A percentile compares a stretch with the other conserved stretches of the same genome.
These are phyloP conservation scores for Paraurostyla sp. DNA, from an alignment of 73 alveolate genomes.

Conservation along the genomic window DNA sequence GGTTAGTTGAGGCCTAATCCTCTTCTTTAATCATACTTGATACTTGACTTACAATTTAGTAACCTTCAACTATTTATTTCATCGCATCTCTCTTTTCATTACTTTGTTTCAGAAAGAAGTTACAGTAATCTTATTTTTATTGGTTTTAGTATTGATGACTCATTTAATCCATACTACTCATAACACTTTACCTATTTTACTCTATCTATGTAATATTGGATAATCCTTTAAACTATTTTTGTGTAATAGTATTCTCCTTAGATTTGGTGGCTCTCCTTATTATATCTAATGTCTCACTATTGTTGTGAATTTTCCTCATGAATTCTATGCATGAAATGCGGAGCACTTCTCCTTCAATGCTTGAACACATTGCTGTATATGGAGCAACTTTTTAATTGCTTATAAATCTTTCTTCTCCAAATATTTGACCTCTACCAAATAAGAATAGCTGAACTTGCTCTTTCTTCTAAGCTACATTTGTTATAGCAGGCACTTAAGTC, in stretches of 20 bases:
- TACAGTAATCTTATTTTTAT: not conserved
- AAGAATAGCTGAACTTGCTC: not conserved
- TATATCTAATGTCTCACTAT: conserved; percentile 1
- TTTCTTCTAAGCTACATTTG: not conserved
- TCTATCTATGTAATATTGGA: too few species aligned
- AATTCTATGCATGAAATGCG: conserved; percentile 10
- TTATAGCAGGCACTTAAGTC: not conserved
- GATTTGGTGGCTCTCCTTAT: not conserved
- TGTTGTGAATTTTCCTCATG: conserved; percentile 53
- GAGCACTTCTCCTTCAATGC: conserved; percentile 39
- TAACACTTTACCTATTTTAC: too few species aligned
- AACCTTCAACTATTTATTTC: conserved; percentile 39
- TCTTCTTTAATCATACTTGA: not conserved
- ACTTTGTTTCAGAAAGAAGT: not conserved
- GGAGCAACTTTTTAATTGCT: conserved; percentile 21
- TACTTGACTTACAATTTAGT: not conserved
- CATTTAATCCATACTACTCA: too few species aligned
- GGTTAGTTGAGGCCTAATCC: not conserved
- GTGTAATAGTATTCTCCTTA: conserved; percentile 6
- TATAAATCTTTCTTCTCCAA: conserved; percentile 58
- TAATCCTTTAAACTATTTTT: not conserved
- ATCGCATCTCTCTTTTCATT: conserved; percentile 42
- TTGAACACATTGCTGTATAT: conserved; percentile 22
- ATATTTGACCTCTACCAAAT: conserved; percentile 51
- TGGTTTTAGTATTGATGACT: too few species aligned